Conservation (phyloP, 805 yeast genomes). For the Hanseniaspora occidentalis region DNA sequence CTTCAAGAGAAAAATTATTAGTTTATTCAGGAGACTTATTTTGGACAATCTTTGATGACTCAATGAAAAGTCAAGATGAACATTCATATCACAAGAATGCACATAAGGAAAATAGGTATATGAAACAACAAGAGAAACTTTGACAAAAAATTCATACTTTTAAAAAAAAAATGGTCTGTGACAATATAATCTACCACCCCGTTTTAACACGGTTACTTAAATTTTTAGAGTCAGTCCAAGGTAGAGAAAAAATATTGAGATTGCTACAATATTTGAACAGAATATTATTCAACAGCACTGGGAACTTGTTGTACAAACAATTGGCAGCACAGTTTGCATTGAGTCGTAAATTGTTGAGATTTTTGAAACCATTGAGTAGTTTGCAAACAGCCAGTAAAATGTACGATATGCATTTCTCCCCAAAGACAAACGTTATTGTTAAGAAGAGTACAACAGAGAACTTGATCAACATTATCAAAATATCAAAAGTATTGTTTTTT, state of each 20-base stretch:
- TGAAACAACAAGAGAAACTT: too few relatives aligned
- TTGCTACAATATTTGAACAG: conserved; percentile 70
- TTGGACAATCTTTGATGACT: too few relatives aligned
- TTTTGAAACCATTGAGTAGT: conserved; percentile 69
- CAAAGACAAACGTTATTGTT: conserved; percentile 36
- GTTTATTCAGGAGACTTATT: too few relatives aligned
- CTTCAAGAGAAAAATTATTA: too few relatives aligned
- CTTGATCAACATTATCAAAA: conserved; percentile 5
- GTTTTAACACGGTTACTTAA: conserved; percentile 45
- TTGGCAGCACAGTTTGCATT: conserved; percentile 52
- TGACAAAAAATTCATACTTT: not conserved
- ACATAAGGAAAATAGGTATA: too few relatives aligned
- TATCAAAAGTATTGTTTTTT: conserved; percentile 46
- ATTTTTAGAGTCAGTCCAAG: conserved; percentile 55
- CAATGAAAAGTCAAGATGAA: too few relatives aligned
- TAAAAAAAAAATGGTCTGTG: conserved; percentile 48
- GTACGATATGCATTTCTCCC: conserved; percentile 49
- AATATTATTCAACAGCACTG: conserved; percentile 51
- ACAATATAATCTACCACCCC: conserved; percentile 64
- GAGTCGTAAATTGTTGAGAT: conserved; percentile 73
- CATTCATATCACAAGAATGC: too few relatives aligned
- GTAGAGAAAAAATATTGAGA: conserved; percentile 73
- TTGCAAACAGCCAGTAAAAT: conserved; percentile 56
- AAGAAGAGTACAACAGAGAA: conserved; percentile 2
- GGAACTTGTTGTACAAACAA: conserved; percentile 37